Base-by-base conservation (phyloP, 169 alveolate species). In the Sarcocystis neurona region DNA sequence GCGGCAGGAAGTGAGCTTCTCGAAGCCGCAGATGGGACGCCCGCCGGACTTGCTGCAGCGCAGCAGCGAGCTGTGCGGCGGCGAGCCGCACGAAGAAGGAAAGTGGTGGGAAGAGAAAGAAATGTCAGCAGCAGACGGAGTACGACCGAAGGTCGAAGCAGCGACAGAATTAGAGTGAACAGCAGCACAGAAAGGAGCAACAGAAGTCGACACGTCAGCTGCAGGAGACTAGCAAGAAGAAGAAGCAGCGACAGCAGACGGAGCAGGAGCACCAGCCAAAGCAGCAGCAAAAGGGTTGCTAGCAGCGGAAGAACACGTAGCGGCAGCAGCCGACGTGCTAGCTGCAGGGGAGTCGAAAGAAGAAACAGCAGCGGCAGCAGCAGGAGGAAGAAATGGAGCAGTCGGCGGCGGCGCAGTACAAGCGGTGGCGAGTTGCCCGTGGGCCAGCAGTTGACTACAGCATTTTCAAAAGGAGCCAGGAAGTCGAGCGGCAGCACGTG, bases 341-440 rank as follows among this genome's bases (percentile, higher is more conserved):
- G 50, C 46, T 34, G 12, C 43, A 6, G 44, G 50, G 39, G 79
- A 48, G 43, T 48, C 39, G 23, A 2, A 15, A 30, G 15, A 47
- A 44, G 77, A 0, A 23, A 41, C 77, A 66, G 77, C 77, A 30
- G 77, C 77, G 66, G 48, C 87, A 37, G 77, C 87, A 53, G 56
- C 87, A 79, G 5, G 46, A 6, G 37, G 10, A 41, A 39, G 58
- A 4, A 48, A 47, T 20, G 43, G 50, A 50, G 50, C 30, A 5
- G 75, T 30, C 15, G 48, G 77, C 50, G 50, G 47, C 77, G 18
- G 47, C 34, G 56, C 30, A 34, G 39, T 72, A 48, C 39, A 56
- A 8, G 56, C 32, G 60, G 27, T 48, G 32, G 63, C 3, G n/a
- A 56, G 75, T 15, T 53, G 27, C 2, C 6, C 87, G 30, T 32